phyloP scores from a whole-genome alignment of 1,139 yeast genomes.

The Fermentozyma sake region DNA sequence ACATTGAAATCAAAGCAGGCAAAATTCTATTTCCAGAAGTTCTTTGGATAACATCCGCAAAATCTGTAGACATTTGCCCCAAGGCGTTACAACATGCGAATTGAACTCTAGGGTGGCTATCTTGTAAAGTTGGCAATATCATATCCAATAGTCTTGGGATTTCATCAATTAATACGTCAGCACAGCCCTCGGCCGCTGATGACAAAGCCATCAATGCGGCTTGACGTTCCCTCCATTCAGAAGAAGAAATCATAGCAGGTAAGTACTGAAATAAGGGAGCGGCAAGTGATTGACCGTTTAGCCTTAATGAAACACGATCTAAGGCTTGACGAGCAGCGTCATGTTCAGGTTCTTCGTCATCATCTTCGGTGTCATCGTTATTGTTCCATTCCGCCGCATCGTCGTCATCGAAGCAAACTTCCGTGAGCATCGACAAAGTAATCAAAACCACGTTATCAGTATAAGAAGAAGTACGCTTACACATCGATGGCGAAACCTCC shows the following conservation, averaged over 20 bases:
- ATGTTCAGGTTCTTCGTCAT: conserved; percentile 82
- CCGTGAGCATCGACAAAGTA: conserved; percentile 84
- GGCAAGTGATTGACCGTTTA: conserved; percentile 81
- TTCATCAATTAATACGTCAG: conserved; percentile 80
- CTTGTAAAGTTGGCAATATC: conserved; percentile 77
- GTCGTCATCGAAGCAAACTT: conserved; percentile 83
- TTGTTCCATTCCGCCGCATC: conserved; percentile 88
- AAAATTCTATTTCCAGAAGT: conserved; percentile 74
- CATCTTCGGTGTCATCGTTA: conserved; percentile 71
- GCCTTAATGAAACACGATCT: conserved; percentile 80
- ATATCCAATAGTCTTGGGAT: conserved; percentile 77
- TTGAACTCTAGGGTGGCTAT: conserved; percentile 89
- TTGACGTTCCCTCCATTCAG: conserved; percentile 90
- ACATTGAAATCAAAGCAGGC: conserved; percentile 83
- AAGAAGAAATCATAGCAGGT: conserved; percentile 74
- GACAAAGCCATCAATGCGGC: conserved; percentile 97
- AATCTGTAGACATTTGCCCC: conserved; percentile 98
- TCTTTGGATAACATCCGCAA: conserved; percentile 83
- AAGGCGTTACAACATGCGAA: conserved; percentile 95
- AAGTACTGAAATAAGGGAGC: conserved; percentile 82
- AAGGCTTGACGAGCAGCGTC: conserved; percentile 92
- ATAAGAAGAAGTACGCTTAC: conserved; percentile 73
- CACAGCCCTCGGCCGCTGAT: conserved; percentile 96
- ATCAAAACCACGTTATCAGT: conserved; percentile 68
- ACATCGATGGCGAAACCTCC: conserved; percentile 94